Conservation (phyloP, 495 filamentous ascomycete species). For the Aspergillus sparsus region DNA sequence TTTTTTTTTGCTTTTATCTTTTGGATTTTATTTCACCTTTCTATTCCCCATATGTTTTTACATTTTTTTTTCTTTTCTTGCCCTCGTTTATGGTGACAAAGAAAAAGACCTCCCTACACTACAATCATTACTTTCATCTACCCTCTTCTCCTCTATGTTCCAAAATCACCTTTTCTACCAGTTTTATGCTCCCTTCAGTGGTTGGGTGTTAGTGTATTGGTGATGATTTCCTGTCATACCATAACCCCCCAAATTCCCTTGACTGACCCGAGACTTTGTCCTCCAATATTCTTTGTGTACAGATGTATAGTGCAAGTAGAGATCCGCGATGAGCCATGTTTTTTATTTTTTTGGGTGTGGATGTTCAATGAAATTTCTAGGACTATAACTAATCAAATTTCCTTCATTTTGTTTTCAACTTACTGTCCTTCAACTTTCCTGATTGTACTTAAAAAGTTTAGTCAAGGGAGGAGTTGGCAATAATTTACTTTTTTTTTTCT, state of each 20-base stretch:
- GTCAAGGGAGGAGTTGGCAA: too few species aligned
- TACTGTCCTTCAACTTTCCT: too few species aligned
- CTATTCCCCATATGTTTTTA: conserved; percentile 35
- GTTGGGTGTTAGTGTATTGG: conserved; percentile 37
- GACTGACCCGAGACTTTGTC: conserved; percentile 20
- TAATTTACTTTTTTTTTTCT: too few species aligned
- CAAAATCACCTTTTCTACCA: conserved; percentile 23
- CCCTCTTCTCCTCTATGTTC: conserved; percentile 21
- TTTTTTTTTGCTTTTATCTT: conserved; percentile 21
- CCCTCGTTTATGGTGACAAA: conserved; percentile 34
- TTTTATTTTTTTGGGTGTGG: conserved; percentile 11
- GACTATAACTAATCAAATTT: conserved; percentile 10
- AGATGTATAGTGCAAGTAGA: conserved; percentile 37
- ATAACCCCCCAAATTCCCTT: conserved; percentile 21
- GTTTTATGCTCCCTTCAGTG: conserved; percentile 29
- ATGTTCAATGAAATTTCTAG: conserved; percentile 22
- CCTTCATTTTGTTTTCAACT: too few species aligned
- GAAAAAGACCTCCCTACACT: conserved; percentile 22
- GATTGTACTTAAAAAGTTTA: too few species aligned
- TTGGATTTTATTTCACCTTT: conserved; percentile 24
- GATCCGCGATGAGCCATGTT: conserved; percentile 27
- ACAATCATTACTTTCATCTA: conserved; percentile 28
- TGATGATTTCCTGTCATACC: conserved; percentile 30
- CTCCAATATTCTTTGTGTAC: conserved; percentile 35
- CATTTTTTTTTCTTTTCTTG: conserved; percentile 25